Percentiles rank a stretch among this genome's conserved stretches.
These are phyloP conservation scores for Botrytis squamosa DNA, from an alignment of 2,329 filamentous ascomycete species.

Conservation along the genomic window DNA sequence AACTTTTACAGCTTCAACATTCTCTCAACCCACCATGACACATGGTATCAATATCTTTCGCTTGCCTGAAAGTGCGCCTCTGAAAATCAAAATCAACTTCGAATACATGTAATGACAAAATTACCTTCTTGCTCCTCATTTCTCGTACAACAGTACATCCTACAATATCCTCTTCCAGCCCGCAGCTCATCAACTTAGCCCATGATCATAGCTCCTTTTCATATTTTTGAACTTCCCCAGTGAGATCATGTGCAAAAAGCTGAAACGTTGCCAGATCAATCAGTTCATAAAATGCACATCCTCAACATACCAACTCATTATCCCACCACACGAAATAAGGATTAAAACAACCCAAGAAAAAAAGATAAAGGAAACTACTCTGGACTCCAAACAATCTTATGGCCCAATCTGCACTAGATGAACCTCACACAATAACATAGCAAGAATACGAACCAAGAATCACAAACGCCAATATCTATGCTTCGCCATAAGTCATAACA, in stretches of 20 bases:
- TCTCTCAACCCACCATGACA: neutral
- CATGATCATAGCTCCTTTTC: neutral
- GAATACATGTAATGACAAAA: neutral
- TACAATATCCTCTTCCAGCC: neutral
- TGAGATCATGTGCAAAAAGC: neutral
- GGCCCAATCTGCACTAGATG: conserved; percentile 20
- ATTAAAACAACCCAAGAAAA: conserved; percentile 8
- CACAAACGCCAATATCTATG: conserved; percentile 1
- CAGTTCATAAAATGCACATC: too few relatives aligned
- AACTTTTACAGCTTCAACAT: neutral
- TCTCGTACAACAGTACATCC: neutral
- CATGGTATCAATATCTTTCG: conserved; percentile 4
- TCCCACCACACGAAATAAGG: neutral
- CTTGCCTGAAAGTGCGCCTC: neutral
- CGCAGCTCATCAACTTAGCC: too few relatives aligned
- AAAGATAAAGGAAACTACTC: neutral
- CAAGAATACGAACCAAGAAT: conserved; percentile 10
- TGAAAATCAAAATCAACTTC: neutral
- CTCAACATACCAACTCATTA: neutral
- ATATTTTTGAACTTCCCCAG: neutral
- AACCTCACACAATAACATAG: neutral
- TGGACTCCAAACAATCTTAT: conserved; percentile 7
- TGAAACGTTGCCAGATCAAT: neutral
- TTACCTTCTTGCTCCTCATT: too few relatives aligned
- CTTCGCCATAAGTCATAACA: neutral